Evolutionary conservation across 2,329 filamentous ascomycete species (phyloP).

Genomic region (Magnaporthiopsis rhizophila): DNA sequence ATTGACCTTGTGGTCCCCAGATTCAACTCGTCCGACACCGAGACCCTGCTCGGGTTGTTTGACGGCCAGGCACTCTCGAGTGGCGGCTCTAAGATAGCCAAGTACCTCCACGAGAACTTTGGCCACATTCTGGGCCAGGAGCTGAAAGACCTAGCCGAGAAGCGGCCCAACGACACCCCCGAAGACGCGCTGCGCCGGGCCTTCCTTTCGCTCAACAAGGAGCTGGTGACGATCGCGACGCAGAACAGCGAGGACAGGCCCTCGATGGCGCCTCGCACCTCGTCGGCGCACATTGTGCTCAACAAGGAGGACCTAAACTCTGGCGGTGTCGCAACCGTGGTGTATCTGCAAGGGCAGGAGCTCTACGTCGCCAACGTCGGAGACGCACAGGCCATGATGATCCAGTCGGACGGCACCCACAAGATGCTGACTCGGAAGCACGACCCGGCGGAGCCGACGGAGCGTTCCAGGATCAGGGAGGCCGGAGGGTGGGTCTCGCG

Average conservation of each 20-base stretch:
- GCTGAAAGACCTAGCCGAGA: conserved; percentile 15
- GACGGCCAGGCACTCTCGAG: conserved; percentile 86
- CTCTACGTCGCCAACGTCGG: conserved; percentile 93
- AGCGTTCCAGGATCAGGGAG: conserved; percentile 84
- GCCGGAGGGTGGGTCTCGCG: conserved; percentile 94
- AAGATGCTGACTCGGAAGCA: conserved; percentile 84
- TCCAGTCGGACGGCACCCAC: conserved; percentile 78
- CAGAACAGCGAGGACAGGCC: conserved; percentile 71
- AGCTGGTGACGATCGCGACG: conserved; percentile 76
- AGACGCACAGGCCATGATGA: conserved; percentile 90
- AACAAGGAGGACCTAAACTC: conserved; percentile 84
- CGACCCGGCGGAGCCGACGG: conserved; percentile 77
- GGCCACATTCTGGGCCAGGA: conserved; percentile 76
- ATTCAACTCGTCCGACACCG: conserved; percentile 82
- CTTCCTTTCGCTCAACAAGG: conserved; percentile 88
- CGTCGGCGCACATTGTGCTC: conserved; percentile 65
- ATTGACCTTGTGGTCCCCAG: conserved; percentile 92
- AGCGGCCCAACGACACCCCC: conserved; percentile 62
- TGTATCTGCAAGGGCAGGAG: conserved; percentile 84
- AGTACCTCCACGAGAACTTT: conserved; percentile 95
- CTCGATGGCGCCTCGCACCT: conserved; percentile 56
- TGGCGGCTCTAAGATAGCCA: conserved; percentile 90
- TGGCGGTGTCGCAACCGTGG: conserved; percentile 83
- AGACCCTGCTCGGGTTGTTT: conserved; percentile 89
- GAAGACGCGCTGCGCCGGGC: conserved; percentile 77